Percentiles rank a stretch among this genome's conserved stretches.
Conservation (phyloP, 805 yeast species). For the Wickerhamiella lipophila region DNA sequence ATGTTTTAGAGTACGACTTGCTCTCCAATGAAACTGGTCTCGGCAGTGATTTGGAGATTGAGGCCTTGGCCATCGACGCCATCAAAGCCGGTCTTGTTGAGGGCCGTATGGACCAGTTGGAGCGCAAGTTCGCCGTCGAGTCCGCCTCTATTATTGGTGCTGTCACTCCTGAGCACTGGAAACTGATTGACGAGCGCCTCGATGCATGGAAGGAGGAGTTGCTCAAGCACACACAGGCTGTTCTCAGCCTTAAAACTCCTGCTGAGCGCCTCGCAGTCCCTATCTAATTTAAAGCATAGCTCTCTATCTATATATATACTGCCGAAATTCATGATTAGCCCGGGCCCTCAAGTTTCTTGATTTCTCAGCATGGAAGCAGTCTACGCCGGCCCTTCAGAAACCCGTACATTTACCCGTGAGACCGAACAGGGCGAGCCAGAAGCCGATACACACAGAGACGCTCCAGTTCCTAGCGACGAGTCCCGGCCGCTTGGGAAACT, state of each 20-base stretch:
- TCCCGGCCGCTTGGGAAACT: slow-evolving; percentile 17
- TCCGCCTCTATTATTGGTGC: slow-evolving; percentile 28
- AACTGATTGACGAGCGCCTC: slow-evolving; percentile 26
- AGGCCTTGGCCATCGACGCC: slow-evolving; percentile 32
- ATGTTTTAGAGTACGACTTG: slow-evolving; percentile 25
- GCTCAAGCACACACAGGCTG: slow-evolving; percentile 15
- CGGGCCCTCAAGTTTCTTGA: not conserved
- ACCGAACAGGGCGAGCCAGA: slow-evolving; percentile 10
- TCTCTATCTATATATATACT: not conserved
- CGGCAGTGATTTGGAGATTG: slow-evolving; percentile 26
- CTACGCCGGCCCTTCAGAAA: slow-evolving; percentile 10
- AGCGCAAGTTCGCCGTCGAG: slow-evolving; percentile 29
- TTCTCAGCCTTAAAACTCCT: not conserved
- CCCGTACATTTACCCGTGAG: slow-evolving; percentile 11
- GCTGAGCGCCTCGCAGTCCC: slow-evolving; percentile 6
- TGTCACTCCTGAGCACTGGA: slow-evolving; percentile 31
- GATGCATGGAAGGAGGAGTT: slow-evolving; percentile 29
- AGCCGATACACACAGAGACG: slow-evolving; percentile 17
- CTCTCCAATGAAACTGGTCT: slow-evolving; percentile 27
- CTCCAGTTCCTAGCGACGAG: slow-evolving; percentile 15
- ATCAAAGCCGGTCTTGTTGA: slow-evolving; percentile 32
- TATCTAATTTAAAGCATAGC: slow-evolving; percentile 5
- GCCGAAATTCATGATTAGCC: not conserved
- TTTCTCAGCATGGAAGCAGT: slow-evolving; percentile 10
- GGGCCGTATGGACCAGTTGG: slow-evolving; percentile 34